phyloP scores from a whole-genome alignment of 2,329 filamentous ascomycete species.

The Pseudogymnoascus sp. region DNA sequence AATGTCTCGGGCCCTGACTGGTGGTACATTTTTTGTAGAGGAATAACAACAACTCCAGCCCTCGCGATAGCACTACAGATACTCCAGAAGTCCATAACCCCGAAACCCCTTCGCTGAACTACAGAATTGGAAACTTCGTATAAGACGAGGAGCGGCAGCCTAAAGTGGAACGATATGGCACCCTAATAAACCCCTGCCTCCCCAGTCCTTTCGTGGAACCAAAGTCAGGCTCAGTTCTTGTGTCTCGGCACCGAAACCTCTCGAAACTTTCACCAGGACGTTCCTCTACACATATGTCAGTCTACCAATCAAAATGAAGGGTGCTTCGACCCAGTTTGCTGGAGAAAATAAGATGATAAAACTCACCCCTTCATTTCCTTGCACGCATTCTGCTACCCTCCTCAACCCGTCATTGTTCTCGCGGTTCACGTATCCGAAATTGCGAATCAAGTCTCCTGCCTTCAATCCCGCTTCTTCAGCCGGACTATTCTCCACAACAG shows the following conservation, averaged over 20 bases:
- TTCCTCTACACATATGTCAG: constrained; percentile 43
- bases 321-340: not conserved
- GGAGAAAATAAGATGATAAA: not conserved
- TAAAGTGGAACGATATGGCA: constrained; percentile 82
- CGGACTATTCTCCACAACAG: constrained; percentile 68
- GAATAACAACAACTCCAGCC: not conserved
- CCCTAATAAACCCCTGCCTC: constrained; percentile 78
- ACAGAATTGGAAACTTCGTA: not conserved
- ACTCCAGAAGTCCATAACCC: not conserved
- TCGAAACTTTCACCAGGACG: constrained; percentile 60
- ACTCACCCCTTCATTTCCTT: constrained; percentile 82
- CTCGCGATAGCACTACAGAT: not conserved
- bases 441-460: constrained; percentile 70
- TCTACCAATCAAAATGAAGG: not conserved
- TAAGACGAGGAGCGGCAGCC: constrained; percentile 19
- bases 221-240: constrained; percentile 62
- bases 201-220: constrained; percentile 75
- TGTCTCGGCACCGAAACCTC: constrained; percentile 27
- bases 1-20: not conserved
- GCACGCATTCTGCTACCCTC: constrained; percentile 83
- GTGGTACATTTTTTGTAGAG: not conserved
- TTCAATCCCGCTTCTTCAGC: constrained; percentile 75
- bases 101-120: not conserved
- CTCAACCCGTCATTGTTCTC: constrained; percentile 78
- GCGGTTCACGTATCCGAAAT: constrained; percentile 77